Base-by-base conservation (phyloP, 2,329 filamentous ascomycete species). In the Diplocarpon mali region DNA sequence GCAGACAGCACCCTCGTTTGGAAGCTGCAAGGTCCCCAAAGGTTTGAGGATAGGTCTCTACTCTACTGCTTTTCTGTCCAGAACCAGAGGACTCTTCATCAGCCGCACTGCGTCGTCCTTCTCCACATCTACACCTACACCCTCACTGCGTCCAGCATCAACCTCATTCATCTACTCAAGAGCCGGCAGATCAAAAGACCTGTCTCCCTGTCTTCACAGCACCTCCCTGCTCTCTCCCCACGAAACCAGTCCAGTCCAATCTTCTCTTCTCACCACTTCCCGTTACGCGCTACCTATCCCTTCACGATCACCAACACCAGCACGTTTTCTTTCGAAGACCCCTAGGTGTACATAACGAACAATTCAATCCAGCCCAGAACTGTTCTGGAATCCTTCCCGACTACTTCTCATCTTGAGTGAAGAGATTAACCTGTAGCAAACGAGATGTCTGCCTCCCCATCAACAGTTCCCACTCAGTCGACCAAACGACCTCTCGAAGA, bases 401-500 rank as follows among this genome's bases (percentile, higher is more conserved):
- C 59, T 55, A 56, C 58, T 62, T 62, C 60, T 61, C 59, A 49
- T 61, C 60, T 58, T 56, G 57, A 61, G 60, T 57, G 57, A 62
- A 58, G 49, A 63, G 59, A 60, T 63, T 62, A 60, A 61, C 54
- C 52, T 39, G 57, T 63, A 60, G 67, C 34, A 32, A 59, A 55
- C 67, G 76, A 65, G 57, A 89, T 89, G 84, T 88, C 84, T 69
- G 75, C 82, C 52, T 87, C 77, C 54, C 78, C 77, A 51, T 71
- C 72, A 50, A 65, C 68, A 48, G 67, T 67, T 50, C 77, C 78
- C 40, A 83, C 80, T 47, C 78, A 85, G 62, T 81, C 78, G 57
- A 71, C 76, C 52, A 98, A 98, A 77, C 88, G 92, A 61, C 92
- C 92, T 50, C 79, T 98, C 54, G 92, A 98, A 72, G 92, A 96